These are phyloP conservation scores for Hypericum perforatum DNA, from an alignment of 345 rosid genomes.

Conservation along the genomic window DNA sequence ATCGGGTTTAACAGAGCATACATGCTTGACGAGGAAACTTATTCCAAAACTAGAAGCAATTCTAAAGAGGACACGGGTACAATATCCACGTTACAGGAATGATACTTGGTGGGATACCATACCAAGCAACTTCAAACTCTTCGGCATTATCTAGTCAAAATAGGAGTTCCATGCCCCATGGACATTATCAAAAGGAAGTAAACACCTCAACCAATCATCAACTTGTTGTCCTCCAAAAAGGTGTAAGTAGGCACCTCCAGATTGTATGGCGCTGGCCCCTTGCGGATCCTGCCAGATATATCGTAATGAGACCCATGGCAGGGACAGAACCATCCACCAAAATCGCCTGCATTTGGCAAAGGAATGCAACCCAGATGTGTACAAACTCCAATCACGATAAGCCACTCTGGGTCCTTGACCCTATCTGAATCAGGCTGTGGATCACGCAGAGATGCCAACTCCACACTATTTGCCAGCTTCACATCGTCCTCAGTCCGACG, in stretches of 20 bases:
- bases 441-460: slow-evolving; percentile 5
- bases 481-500: not conserved
- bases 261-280: slow-evolving; percentile 3
- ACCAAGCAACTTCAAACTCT: slow-evolving; percentile 11
- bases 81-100: slow-evolving; percentile 14
- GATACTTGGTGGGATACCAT: slow-evolving; percentile 8
- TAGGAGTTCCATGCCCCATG: not conserved
- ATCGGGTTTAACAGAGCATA: too few relatives aligned
- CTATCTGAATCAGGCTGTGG: slow-evolving; percentile 1
- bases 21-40: slow-evolving; percentile 6
- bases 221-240: slow-evolving; percentile 5
- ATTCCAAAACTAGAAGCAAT: slow-evolving; percentile 14
- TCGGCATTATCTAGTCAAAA: slow-evolving; percentile 32
- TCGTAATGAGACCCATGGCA: slow-evolving; percentile 7
- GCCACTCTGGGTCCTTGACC: slow-evolving; percentile 5
- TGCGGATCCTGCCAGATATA: slow-evolving; percentile 3
- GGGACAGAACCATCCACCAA: slow-evolving; percentile 4
- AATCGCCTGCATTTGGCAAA: slow-evolving; percentile 6
- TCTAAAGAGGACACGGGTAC: slow-evolving; percentile 4
- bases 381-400: slow-evolving; percentile 2
- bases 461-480: slow-evolving; percentile 4
- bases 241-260: slow-evolving; percentile 4
- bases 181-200: too few relatives aligned
- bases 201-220: slow-evolving; percentile 1
- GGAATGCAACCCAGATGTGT: slow-evolving; percentile 5